Evolutionary conservation across 768 basidiomycete genomes (phyloP), one percentile per base, ranked within the genome.

Genomic region (Phanerochaete sordida): DNA sequence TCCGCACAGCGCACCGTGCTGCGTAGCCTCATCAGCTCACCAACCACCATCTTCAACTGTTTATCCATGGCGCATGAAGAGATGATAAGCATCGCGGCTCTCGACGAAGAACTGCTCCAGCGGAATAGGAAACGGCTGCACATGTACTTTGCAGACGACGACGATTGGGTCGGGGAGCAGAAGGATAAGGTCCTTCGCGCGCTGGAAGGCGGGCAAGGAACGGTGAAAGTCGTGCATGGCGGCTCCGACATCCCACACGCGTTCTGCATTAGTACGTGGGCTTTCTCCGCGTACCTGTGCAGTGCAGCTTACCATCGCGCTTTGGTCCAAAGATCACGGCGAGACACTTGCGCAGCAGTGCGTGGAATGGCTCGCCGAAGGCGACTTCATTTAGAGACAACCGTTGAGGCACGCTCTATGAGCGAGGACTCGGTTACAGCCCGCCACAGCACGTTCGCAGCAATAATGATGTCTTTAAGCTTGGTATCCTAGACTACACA

Each of bases 131-230:
- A 76, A 63, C 62, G 69, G 9, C 33, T 83, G 19, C 81, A 75
- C 66, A 72, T 88, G 21, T 87, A 84, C 67, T 90, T 84, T 72
- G 88, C 83, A 2, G 75, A 81, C 39, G 31, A 72, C 6, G 90
- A 91, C 67, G 81, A 80, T 47, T 91, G 90, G 89, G 86, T 92
- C 43, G 86, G 86, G 8, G 72, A 77, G 51, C 78, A 88, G 55
- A 81, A 77, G 60, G 71, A 76, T 19, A 59, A 64, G 6, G 72
- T 90, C 16, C 62, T 86, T 35, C 66, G 63, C 2, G 70, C 68
- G 3, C 72, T 86, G 56, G 71, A 75, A 23, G 71, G 73, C 3
- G 71, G 76, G 30, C 57, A 57, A 46, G 69, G 60, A 24, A 68
- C 68, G 45, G 66, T 63, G 31, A 77, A 69, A 61, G 72, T 84